phyloP scores from a whole-genome alignment of 306 rosid genomes.

The Malus fusca region DNA sequence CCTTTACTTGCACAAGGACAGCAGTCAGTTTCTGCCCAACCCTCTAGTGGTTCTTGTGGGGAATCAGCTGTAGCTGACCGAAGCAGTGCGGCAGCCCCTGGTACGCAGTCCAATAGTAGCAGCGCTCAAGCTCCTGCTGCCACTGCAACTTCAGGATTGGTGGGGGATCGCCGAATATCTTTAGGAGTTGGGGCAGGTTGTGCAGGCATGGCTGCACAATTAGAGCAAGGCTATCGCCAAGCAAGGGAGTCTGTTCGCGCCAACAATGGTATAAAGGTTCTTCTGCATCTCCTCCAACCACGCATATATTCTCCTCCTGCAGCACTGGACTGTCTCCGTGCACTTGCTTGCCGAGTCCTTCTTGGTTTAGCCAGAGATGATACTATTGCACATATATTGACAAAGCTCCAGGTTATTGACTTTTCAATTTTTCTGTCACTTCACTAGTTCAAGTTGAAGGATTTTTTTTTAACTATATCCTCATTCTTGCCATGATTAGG shows the following conservation, averaged over 20 bases:
- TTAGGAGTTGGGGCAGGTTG: conserved; percentile 91
- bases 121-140: conserved; percentile 54
- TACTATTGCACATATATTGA: conserved; percentile 89
- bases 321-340: conserved; percentile 91
- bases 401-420: conserved; percentile 80
- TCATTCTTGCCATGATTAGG: background rate
- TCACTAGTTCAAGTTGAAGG: background rate
- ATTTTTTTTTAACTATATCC: background rate
- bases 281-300: conserved; percentile 81
- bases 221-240: conserved; percentile 85
- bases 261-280: conserved; percentile 91
- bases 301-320: conserved; percentile 90
- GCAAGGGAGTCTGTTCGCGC: conserved; percentile 94
- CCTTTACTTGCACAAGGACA: conserved; percentile 56
- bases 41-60: conserved; percentile 37
- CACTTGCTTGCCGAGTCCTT: conserved; percentile 86
- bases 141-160: conserved; percentile 70
- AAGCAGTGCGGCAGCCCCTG: conserved; percentile 31
- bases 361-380: conserved; percentile 98
- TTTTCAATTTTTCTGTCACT: background rate
- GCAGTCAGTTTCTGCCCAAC: conserved; percentile 55
- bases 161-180: conserved; percentile 92
- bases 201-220: conserved; percentile 89
- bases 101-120: conserved; percentile 32
- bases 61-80: conserved; percentile 44